Conservation (phyloP, 257 asterid species). For the Ophiorrhiza pumila region DNA sequence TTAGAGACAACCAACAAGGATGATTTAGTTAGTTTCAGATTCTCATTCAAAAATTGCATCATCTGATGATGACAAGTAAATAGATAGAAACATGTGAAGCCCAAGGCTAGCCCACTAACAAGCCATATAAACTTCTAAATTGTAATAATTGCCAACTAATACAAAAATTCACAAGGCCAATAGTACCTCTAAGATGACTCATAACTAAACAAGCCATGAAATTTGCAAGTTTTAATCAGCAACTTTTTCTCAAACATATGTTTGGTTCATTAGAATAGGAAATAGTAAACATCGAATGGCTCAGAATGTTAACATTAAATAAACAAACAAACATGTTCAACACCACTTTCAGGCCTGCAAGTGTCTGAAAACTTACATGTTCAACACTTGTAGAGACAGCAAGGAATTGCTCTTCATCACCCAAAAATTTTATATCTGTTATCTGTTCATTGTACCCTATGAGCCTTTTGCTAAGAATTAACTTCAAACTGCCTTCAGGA, state of each 20-base stretch:
- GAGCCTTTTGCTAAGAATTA: slow-evolving; percentile 67
- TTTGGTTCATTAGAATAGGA: background rate
- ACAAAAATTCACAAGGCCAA: background rate
- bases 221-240: background rate
- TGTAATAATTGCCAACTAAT: background rate
- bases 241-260: background rate
- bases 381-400: slow-evolving; percentile 97
- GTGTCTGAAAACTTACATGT: slow-evolving; percentile 47
- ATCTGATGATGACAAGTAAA: background rate
- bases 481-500: slow-evolving; percentile 46
- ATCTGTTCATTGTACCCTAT: slow-evolving; percentile 95
- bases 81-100: background rate
- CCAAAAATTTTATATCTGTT: slow-evolving; percentile 93
- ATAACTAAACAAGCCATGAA: background rate
- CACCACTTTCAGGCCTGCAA: background rate
- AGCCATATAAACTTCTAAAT: background rate
- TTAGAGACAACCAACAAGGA: background rate
- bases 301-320: background rate
- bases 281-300: background rate
- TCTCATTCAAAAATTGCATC: background rate
- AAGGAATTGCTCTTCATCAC: slow-evolving; percentile 78
- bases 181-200: background rate
- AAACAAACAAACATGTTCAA: background rate
- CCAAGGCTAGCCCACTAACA: background rate
- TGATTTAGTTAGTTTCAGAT: background rate